Evolutionary conservation across 129 eudicot species (phyloP).

Genomic region (Pittosporum tobira): DNA sequence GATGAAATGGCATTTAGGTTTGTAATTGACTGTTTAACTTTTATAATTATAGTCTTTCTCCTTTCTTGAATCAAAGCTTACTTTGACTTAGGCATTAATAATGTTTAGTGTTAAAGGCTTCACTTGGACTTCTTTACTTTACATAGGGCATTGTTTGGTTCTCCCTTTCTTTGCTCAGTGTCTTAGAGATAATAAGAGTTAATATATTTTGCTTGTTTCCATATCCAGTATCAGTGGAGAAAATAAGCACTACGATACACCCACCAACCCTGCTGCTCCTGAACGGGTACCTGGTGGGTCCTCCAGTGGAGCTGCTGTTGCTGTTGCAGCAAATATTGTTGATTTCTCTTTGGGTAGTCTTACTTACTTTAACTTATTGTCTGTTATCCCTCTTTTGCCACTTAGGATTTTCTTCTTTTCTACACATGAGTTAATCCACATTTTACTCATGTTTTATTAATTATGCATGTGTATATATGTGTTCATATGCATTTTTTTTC

Average conservation of each 20-base stretch:
- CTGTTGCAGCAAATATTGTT: constrained; percentile 81
- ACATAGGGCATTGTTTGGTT: neutral
- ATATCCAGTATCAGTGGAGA: constrained; percentile 75
- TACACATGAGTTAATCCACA: neutral
- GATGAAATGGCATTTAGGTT: constrained; percentile 90
- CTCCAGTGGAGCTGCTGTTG: constrained; percentile 95
- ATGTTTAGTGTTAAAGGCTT: neutral
- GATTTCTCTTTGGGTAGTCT: constrained; percentile 72
- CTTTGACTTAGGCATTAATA: neutral
- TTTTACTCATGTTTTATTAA: neutral
- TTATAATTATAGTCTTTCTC: neutral
- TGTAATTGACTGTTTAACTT: constrained; percentile 13
- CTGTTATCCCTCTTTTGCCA: constrained; percentile 2
- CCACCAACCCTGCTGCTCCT: constrained; percentile 72
- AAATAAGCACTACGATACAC: constrained; percentile 70
- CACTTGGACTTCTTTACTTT: constrained; percentile 1
- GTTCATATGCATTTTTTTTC: neutral
- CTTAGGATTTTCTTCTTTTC: neutral
- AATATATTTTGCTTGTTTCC: neutral
- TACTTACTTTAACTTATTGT: neutral
- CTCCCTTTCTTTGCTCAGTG: neutral
- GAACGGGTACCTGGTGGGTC: constrained; percentile 86
- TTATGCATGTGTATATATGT: neutral
- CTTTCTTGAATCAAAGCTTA: neutral
- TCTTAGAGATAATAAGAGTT: neutral